A percentile compares a stretch with the other conserved stretches of the same genome.
These are phyloP conservation scores for Schizophyllum amplum DNA, from an alignment of 1,284 basidiomycete species.

Conservation along the genomic window DNA sequence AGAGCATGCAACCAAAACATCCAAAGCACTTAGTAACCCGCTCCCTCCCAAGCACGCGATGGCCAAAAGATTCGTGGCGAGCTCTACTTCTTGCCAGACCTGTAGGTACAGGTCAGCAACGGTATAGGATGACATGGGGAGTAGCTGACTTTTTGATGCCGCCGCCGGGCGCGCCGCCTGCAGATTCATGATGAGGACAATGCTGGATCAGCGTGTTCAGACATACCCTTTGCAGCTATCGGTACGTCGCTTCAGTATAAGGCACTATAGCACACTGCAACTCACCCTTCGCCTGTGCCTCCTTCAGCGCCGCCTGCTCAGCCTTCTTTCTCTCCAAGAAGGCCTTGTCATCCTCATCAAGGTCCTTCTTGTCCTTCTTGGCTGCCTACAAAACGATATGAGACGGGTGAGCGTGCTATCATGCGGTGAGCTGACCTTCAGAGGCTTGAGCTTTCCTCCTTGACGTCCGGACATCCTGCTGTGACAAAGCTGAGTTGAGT, in stretches of 20 bases:
- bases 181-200: conserved; percentile 7
- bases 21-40: not conserved
- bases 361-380: conserved; percentile 71
- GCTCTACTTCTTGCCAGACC: conserved; percentile 64
- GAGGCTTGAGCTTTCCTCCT: conserved; percentile 75
- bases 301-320: conserved; percentile 61
- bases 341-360: conserved; percentile 59
- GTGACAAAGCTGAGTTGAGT: not conserved
- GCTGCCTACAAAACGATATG: conserved; percentile 40
- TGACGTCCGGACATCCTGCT: conserved; percentile 58
- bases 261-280: conserved; percentile 5
- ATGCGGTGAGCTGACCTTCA: conserved; percentile 43
- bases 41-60: not conserved
- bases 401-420: conserved; percentile 22
- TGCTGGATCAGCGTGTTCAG: not conserved
- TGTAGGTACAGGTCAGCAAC: conserved; percentile 20
- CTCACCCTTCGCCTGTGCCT: conserved; percentile 59
- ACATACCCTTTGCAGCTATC: conserved; percentile 56
- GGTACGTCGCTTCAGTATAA: conserved; percentile 2
- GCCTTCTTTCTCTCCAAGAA: conserved; percentile 70
- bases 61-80: not conserved
- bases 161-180: conserved; percentile 60
- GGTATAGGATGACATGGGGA: conserved; percentile 1
- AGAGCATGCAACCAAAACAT: not conserved
- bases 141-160: conserved; percentile 75